Percentiles rank a stretch among this genome's conserved stretches.
Conservation (phyloP, 768 basidiomycete species). For the Leucocoprinus sp. region DNA sequence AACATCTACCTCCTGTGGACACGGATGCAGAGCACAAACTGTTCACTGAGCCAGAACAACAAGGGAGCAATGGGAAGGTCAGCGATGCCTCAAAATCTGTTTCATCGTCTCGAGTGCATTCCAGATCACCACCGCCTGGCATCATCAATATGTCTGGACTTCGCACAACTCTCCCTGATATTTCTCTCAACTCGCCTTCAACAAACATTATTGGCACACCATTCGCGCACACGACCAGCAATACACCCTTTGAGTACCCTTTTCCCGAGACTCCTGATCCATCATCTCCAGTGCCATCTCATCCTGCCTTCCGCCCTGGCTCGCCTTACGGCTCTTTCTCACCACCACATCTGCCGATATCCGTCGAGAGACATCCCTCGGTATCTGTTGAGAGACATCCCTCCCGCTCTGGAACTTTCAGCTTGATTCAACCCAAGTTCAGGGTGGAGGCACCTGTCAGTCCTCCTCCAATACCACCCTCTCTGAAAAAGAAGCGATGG, state of each 20-base stretch:
- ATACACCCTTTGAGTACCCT: slow-evolving; percentile 23
- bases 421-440: slow-evolving; percentile 4
- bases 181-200: slow-evolving; percentile 20
- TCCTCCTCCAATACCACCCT: slow-evolving; percentile 10
- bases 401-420: neutral
- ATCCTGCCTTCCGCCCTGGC: slow-evolving; percentile 8
- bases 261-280: slow-evolving; percentile 18
- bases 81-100: neutral
- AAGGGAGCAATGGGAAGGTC: neutral
- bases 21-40: slow-evolving; percentile 2
- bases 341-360: slow-evolving; percentile 1
- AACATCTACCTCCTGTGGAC: neutral
- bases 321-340: slow-evolving; percentile 4
- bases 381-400: neutral
- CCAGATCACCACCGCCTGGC: slow-evolving; percentile 8
- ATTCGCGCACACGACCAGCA: slow-evolving; percentile 17
- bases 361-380: slow-evolving; percentile 1
- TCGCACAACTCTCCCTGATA: slow-evolving; percentile 17
- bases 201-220: slow-evolving; percentile 24
- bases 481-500: slow-evolving; percentile 11
- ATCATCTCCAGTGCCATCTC: slow-evolving; percentile 7
- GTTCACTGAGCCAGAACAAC: neutral
- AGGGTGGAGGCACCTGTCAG: slow-evolving; percentile 1
- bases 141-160: slow-evolving; percentile 17
- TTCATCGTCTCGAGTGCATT: slow-evolving; percentile 3